Percentiles rank a stretch among this genome's conserved stretches.
Evolutionary conservation across 1,139 yeast genomes (phyloP).

Genomic region (Hyphopichia wangnamkhiaoensis): DNA sequence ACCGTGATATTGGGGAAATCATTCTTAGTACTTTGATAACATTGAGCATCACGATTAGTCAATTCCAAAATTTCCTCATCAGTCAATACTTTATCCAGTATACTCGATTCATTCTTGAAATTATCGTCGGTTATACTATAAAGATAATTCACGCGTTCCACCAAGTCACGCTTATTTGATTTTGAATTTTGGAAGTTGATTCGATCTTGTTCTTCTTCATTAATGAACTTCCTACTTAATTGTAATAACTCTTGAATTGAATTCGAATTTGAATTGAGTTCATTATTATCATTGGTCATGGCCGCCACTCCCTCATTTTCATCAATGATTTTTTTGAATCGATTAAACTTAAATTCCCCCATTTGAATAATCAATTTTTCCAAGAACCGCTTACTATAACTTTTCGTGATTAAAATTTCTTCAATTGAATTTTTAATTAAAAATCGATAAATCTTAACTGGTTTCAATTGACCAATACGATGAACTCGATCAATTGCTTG

Average conservation of each 20-base stretch:
- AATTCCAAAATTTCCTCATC: conserved; percentile 52
- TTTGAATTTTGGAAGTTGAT: conserved; percentile 19
- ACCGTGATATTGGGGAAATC: conserved; percentile 46
- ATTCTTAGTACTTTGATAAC: conserved; percentile 34
- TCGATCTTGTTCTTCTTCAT: conserved; percentile 9
- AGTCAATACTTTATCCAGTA: conserved; percentile 14
- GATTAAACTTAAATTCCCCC: conserved; percentile 70
- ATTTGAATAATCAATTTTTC: conserved; percentile 82
- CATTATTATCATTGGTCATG: background rate
- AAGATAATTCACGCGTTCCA: conserved; percentile 2
- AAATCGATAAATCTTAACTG: conserved; percentile 78
- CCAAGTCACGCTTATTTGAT: background rate
- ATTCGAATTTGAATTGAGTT: background rate
- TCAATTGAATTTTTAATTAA: conserved; percentile 80
- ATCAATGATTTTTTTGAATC: conserved; percentile 20
- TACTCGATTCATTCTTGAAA: background rate
- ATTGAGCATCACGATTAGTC: conserved; percentile 50
- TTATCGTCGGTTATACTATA: background rate
- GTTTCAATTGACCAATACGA: conserved; percentile 84
- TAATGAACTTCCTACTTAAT: conserved; percentile 10
- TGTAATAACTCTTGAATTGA: conserved; percentile 16
- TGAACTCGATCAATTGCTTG: conserved; percentile 97
- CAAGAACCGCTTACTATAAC: conserved; percentile 74
- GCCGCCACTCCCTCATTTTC: conserved; percentile 8
- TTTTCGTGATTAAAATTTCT: conserved; percentile 73